Conservation (phyloP, 257 asterid genomes). For the Linaria vulgaris region DNA sequence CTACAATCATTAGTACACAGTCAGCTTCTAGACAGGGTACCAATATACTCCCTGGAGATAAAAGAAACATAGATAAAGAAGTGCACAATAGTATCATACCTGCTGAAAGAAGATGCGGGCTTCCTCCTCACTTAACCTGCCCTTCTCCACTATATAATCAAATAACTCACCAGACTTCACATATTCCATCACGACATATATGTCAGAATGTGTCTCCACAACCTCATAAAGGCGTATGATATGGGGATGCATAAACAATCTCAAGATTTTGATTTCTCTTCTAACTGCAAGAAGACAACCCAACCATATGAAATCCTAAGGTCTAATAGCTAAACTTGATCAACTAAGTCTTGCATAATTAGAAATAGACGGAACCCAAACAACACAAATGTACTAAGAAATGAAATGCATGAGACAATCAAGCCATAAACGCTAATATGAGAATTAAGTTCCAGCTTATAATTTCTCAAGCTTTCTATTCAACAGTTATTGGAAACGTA, state of each 20-base stretch:
- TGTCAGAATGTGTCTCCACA: constrained; percentile 86
- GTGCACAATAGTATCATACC: constrained; percentile 39
- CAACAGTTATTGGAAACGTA: background rate
- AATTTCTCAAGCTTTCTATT: background rate
- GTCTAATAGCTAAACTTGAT: constrained; percentile 2
- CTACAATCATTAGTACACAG: constrained; percentile 44
- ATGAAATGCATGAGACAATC: constrained; percentile 3
- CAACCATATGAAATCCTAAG: constrained; percentile 18
- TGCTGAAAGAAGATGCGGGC: constrained; percentile 87
- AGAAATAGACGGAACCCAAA: constrained; percentile 16
- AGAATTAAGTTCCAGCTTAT: background rate
- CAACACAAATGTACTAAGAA: constrained; percentile 12
- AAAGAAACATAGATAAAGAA: constrained; percentile 12
- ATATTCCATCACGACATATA: constrained; percentile 90
- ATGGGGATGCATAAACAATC: constrained; percentile 93
- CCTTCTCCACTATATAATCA: constrained; percentile 94
- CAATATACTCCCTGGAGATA: constrained; percentile 12
- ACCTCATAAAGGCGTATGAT: constrained; percentile 93
- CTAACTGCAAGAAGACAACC: constrained; percentile 59
- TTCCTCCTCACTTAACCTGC: constrained; percentile 87
- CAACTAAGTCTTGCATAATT: constrained; percentile 5
- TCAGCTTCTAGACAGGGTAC: background rate
- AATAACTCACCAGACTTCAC: constrained; percentile 88
- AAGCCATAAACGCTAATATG: constrained; percentile 10
- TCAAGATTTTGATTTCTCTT: constrained; percentile 85